Evolutionary conservation across 768 basidiomycete genomes (phyloP), one percentile per base, ranked within the genome.

Genomic region (Collybia sp.): DNA sequence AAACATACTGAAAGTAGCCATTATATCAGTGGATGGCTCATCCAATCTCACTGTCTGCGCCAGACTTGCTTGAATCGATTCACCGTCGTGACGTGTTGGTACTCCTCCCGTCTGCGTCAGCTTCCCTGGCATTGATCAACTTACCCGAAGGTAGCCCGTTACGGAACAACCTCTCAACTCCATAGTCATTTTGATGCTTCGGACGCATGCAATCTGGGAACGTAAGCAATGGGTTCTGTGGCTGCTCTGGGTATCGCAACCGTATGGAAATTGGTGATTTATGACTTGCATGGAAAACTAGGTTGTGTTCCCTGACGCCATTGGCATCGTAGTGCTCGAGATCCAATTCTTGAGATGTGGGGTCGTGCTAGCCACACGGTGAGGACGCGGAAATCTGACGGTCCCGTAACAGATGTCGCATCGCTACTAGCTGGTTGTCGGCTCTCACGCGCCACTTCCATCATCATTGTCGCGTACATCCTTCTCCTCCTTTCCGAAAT

Each of bases 401-500:
- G 25, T 25, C 8, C 25, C 25, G 25, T 25, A 25, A 25, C 25
- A 25, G 25, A 25, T 59, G 59, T 61, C 46, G 44, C 51, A 12
- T 37, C 48, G 6, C 53, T 57, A 11, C 43, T 50, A 3, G 50
- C 56, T 35, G 71, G 69, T 2, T 73, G 72, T 49, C 45, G 42
- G 1, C 50, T 71, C 17, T 51, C 52, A 5, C 36, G 62, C 16
- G 68, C 69, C 1, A 65, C 64, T 40, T 51, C 59, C n/a, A 58
- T 69, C n/a, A 64, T 71, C 16, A 59, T 70, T 16, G 51, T 66
- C 9, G 65, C 63, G 3, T 74, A 72, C 49, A 56, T 72, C 8
- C 46, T 67, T 12, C 54, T 75, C 5, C 57, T 68, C 34, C 6
- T 70, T 3, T 67, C 59, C 3, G 73, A 75, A 56, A 73, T 69